A percentile compares a stretch with the other conserved stretches of the same genome.
Evolutionary conservation across 805 yeast genomes (phyloP).

Genomic region (Saccharomycopsis babjevae): DNA sequence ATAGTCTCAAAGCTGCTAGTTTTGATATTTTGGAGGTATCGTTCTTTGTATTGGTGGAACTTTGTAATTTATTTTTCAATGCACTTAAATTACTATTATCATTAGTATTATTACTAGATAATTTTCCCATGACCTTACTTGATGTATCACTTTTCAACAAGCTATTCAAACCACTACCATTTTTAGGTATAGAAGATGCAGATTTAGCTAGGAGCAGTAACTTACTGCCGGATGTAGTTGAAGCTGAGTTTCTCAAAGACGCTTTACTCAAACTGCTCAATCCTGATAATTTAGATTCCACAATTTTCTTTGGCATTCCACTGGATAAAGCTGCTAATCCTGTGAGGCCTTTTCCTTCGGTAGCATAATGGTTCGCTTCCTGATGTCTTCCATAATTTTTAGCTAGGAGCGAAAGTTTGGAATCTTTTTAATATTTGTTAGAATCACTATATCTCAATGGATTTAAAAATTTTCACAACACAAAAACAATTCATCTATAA

Average conservation of each 20-base stretch:
- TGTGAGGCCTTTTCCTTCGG: background rate
- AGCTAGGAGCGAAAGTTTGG: background rate
- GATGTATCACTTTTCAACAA: background rate
- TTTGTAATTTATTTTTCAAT: background rate
- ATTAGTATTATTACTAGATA: background rate
- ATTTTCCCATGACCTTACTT: background rate
- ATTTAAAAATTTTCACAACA: background rate
- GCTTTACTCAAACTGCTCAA: background rate
- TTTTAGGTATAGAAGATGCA: background rate
- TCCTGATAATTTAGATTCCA: background rate
- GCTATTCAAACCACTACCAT: background rate
- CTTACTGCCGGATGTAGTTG: background rate
- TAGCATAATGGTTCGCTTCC: background rate
- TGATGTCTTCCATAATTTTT: background rate
- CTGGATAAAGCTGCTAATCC: background rate
- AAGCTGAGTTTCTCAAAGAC: background rate
- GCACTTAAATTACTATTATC: background rate
- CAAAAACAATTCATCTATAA: background rate
- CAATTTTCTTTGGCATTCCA: background rate
- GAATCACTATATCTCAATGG: background rate
- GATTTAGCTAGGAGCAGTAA: background rate
- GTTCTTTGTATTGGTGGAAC: background rate
- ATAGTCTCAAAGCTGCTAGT: constrained; percentile 5
- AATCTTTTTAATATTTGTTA: background rate
- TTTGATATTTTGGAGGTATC: constrained; percentile 9